Percentiles rank a stretch among this genome's conserved stretches.
Evolutionary conservation across 2,329 filamentous ascomycete genomes (phyloP).

Genomic region (Clonostachys sp.): DNA sequence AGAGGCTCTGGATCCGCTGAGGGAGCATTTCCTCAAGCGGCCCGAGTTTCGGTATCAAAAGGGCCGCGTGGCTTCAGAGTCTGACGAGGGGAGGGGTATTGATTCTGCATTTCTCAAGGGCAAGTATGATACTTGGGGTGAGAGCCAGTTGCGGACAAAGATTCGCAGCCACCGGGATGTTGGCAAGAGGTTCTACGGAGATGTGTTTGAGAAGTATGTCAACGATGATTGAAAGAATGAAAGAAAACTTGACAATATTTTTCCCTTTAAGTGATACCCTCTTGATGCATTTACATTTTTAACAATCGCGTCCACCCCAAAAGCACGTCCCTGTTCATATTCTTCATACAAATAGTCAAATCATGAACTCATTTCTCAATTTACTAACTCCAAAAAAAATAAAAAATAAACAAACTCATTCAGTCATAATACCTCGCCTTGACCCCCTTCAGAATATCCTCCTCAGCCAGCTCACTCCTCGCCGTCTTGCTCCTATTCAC

Average conservation of each 20-base stretch:
- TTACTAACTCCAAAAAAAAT: neutral
- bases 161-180: constrained; percentile 45
- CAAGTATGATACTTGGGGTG: constrained; percentile 49
- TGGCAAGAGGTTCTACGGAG: constrained; percentile 37
- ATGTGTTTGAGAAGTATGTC: constrained; percentile 42
- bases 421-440: constrained; percentile 25
- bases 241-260: neutral
- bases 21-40: constrained; percentile 23
- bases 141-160: constrained; percentile 48
- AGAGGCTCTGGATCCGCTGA: constrained; percentile 32
- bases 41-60: too few relatives aligned
- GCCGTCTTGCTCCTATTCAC: constrained; percentile 9
- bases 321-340: too few relatives aligned
- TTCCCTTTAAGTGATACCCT: too few relatives aligned
- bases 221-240: constrained; percentile 19
- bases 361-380: too few relatives aligned
- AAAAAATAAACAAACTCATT: neutral
- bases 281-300: too few relatives aligned
- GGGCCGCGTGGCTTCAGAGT: constrained; percentile 12
- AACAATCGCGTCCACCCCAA: too few relatives aligned
- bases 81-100: constrained; percentile 27
- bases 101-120: constrained; percentile 45
- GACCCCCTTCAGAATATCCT: constrained; percentile 21
- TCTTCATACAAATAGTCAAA: too few relatives aligned
- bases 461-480: constrained; percentile 16